Evolutionary conservation across 148 eudicot species (phyloP).

Genomic region (Cornus suecica): DNA sequence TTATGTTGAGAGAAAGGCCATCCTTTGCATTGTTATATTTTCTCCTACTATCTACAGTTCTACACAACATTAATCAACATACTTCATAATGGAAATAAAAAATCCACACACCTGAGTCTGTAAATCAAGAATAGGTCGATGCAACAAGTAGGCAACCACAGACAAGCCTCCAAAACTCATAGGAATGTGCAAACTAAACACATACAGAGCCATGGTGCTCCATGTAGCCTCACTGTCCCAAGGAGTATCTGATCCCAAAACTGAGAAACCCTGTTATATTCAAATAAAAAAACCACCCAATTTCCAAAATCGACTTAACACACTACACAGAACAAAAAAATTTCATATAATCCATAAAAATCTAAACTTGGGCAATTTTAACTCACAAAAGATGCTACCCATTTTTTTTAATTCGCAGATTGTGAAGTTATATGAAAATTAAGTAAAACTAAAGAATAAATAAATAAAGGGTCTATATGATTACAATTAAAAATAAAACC

Average conservation of each 20-base stretch:
- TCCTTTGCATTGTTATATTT: not conserved
- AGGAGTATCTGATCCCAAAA: conserved; percentile 50
- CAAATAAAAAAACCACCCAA: not conserved
- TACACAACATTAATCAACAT: not conserved
- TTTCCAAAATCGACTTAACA: not conserved
- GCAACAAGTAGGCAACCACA: conserved; percentile 48
- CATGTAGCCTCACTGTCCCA: conserved; percentile 64
- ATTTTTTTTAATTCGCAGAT: not conserved
- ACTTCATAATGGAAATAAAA: not conserved
- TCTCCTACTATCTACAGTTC: not conserved
- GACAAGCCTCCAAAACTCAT: conserved; percentile 87
- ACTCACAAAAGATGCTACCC: not conserved
- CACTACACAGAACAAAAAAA: not conserved
- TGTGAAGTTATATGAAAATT: not conserved
- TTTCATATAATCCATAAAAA: not conserved
- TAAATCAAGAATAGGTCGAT: conserved; percentile 52
- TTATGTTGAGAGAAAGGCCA: not conserved
- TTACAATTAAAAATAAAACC: not conserved
- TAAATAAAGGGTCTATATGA: not conserved
- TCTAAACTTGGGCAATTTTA: not conserved
- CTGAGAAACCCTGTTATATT: conserved; percentile 51
- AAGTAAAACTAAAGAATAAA: not conserved
- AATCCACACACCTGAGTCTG: conserved; percentile 47
- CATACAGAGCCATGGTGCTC: conserved; percentile 67
- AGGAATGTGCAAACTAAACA: conserved; percentile 84